Evolutionary conservation across 116 monocot species (phyloP).

Genomic region (Dioscorea cayenensis): DNA sequence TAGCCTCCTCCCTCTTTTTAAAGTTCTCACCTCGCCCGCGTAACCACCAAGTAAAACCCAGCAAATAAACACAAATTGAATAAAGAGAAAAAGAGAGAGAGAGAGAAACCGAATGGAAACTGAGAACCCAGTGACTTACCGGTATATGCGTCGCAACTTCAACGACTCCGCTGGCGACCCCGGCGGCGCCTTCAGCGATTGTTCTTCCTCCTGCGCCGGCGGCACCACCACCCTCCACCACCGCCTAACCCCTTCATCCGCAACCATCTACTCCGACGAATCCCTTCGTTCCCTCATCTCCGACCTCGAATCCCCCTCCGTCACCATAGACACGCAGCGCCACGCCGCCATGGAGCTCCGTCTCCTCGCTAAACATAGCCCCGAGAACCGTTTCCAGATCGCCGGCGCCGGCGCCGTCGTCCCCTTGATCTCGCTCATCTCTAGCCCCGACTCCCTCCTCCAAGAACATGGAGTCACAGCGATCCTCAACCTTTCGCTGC

Average conservation of each 20-base stretch:
- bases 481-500: conserved; percentile 35
- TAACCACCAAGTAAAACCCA: too few relatives aligned
- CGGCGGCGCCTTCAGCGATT: conserved; percentile 30
- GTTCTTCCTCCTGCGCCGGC: neutral
- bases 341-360: conserved; percentile 37
- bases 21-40: too few relatives aligned
- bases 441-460: conserved; percentile 19
- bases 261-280: conserved; percentile 20
- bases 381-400: conserved; percentile 27
- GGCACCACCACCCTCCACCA: neutral
- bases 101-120: neutral
- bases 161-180: conserved; percentile 4
- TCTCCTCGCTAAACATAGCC: conserved; percentile 34
- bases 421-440: conserved; percentile 25
- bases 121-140: conserved; percentile 1
- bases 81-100: too few relatives aligned
- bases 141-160: conserved; percentile 14
- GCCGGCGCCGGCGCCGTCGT: conserved; percentile 23
- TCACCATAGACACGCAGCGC: conserved; percentile 16
- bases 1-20: too few relatives aligned
- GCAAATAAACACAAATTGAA: too few relatives aligned
- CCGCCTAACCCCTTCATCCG: conserved; percentile 8
- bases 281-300: conserved; percentile 18
- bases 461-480: conserved; percentile 45
- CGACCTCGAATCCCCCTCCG: conserved; percentile 20